Evolutionary conservation across 257 asterid genomes (phyloP).

Genomic region (Forsythia viridissima): DNA sequence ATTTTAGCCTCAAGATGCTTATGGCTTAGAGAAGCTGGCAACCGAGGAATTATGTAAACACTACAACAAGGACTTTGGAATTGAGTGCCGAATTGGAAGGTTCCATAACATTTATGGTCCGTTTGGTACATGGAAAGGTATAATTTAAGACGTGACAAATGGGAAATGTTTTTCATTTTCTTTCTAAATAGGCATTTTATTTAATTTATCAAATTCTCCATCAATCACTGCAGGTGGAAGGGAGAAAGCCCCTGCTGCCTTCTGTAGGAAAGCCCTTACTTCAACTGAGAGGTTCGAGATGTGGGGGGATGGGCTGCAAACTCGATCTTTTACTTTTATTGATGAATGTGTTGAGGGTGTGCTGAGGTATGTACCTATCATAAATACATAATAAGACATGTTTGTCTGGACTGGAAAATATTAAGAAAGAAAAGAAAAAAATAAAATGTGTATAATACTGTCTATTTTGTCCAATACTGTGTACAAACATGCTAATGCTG

Average conservation of each 20-base stretch:
- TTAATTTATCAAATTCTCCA: background rate
- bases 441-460: background rate
- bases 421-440: background rate
- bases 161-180: background rate
- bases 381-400: background rate
- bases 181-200: background rate
- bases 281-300: constrained; percentile 77
- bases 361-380: constrained; percentile 47
- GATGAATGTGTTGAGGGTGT: constrained; percentile 94
- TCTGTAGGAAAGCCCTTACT: constrained; percentile 74
- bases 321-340: constrained; percentile 79
- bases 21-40: constrained; percentile 81
- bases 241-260: constrained; percentile 91
- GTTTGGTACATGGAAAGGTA: constrained; percentile 97
- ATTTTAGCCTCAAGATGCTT: constrained; percentile 86
- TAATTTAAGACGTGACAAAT: background rate
- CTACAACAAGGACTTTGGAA: constrained; percentile 86
- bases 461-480: background rate
- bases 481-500: background rate
- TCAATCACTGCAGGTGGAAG: constrained; percentile 63
- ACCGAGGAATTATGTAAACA: constrained; percentile 86
- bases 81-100: constrained; percentile 88
- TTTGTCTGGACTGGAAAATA: background rate
- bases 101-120: constrained; percentile 93
- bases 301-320: constrained; percentile 91